phyloP scores from a whole-genome alignment of 768 basidiomycete species.

The Amanita molliuscula region DNA sequence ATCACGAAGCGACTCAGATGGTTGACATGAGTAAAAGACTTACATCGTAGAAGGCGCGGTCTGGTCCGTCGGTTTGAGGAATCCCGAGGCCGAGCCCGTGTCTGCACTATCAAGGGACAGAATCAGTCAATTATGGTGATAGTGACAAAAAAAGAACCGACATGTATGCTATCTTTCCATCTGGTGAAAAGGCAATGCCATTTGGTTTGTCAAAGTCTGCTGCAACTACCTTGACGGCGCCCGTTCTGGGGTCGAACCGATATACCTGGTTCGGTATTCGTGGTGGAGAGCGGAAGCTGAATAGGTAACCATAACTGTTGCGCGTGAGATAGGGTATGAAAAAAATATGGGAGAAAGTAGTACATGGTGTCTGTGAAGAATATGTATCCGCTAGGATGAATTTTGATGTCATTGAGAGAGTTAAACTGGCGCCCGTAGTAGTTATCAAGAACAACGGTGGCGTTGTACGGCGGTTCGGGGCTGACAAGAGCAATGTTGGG shows the following conservation, averaged over 20 bases:
- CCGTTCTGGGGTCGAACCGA: slow-evolving; percentile 56
- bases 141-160: slow-evolving; percentile 10
- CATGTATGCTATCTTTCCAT: slow-evolving; percentile 62
- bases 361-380: slow-evolving; percentile 72
- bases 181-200: slow-evolving; percentile 62
- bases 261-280: slow-evolving; percentile 71
- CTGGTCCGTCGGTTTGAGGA: slow-evolving; percentile 34
- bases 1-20: not conserved
- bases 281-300: slow-evolving; percentile 56
- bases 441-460: slow-evolving; percentile 66
- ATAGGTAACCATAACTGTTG: slow-evolving; percentile 51
- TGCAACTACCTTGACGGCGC: slow-evolving; percentile 60
- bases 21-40: not conserved
- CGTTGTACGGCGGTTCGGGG: slow-evolving; percentile 51
- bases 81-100: slow-evolving; percentile 35
- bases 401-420: slow-evolving; percentile 70
- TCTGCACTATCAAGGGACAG: slow-evolving; percentile 28
- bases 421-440: slow-evolving; percentile 76
- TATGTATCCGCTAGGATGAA: slow-evolving; percentile 58
- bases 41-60: slow-evolving; percentile 53
- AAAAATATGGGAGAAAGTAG: slow-evolving; percentile 17
- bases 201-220: slow-evolving; percentile 68
- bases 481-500: slow-evolving; percentile 58
- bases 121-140: no score
- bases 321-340: not conserved